Evolutionary conservation across 2,329 filamentous ascomycete species (phyloP).

Genomic region (Talaromyces sp.): DNA sequence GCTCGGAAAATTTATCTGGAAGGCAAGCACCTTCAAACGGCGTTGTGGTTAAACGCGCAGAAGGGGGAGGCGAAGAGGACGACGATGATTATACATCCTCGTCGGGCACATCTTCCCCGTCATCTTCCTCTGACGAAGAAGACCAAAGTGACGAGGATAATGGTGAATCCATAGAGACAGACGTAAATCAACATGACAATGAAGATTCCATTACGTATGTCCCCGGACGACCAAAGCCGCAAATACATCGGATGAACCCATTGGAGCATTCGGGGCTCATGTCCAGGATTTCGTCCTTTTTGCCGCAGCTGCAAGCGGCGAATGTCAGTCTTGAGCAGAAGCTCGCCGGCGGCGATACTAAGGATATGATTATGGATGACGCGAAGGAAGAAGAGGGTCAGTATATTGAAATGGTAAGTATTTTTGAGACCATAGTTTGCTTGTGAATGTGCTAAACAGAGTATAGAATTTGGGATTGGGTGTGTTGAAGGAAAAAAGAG

Average conservation of each 20-base stretch:
- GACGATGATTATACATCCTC: conserved; percentile 15
- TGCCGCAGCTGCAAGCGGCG: conserved; percentile 38
- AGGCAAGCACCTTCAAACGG: not conserved
- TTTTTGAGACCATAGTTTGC: not conserved
- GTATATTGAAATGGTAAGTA: conserved; percentile 39
- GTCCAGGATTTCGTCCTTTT: conserved; percentile 33
- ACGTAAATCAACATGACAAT: not conserved
- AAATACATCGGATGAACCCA: conserved; percentile 18
- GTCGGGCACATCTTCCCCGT: conserved; percentile 11
- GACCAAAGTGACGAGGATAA: conserved; percentile 20
- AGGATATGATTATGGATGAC: conserved; percentile 29
- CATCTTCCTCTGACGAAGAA: conserved; percentile 17
- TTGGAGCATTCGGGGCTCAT: conserved; percentile 18
- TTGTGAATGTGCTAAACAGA: not conserved
- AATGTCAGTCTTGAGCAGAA: conserved; percentile 37
- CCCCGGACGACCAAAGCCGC: conserved; percentile 27
- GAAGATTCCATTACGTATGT: conserved; percentile 21
- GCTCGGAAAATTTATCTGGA: not conserved
- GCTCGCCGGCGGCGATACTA: conserved; percentile 27
- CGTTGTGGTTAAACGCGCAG: not conserved
- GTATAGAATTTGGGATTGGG: conserved; percentile 38
- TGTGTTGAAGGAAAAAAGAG: conserved; percentile 36
- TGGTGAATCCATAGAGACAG: too few relatives aligned
- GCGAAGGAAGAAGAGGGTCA: conserved; percentile 21
- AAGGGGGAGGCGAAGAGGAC: not conserved